Evolutionary conservation across 2,329 filamentous ascomycete species (phyloP), one percentile per base, ranked within the genome.

Genomic region (Sporothrix sp.): DNA sequence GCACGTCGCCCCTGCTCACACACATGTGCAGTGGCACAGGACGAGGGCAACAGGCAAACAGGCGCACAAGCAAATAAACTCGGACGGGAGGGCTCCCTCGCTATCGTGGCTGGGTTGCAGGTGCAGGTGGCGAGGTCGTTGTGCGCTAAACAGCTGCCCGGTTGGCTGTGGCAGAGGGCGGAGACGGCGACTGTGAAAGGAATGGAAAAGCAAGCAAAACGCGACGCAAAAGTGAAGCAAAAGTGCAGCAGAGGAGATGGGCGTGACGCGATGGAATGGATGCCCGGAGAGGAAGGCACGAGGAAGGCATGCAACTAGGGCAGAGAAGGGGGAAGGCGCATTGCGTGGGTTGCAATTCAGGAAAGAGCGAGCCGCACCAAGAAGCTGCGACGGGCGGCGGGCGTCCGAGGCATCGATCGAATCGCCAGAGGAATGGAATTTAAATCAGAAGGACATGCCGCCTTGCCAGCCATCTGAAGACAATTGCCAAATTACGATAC

Each of bases 71-170:
- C 25, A 28, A 14, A 30, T 14, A 21, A 42, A 25, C 25, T 23
- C 27, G 28, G 37, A 36, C n/a, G 38, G 23, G 39, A 44, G 32
- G 39, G 18, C 30, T 45, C 21, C 25, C 25, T 27, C 3, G 11
- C 14, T 46, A 28, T 39, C 48, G 48, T 50, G 48, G 48, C 48
- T 45, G 48, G 48, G 48, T 50, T n/a, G n/a, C n/a, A n/a, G n/a
- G 16, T 14, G 38, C n/a, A 28, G 38, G 40, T 33, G 40, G 40
- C 18, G 40, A 14, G 30, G 43, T 14, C 16, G 43, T 23, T 13
- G 21, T 27, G 21, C 35, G 35, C 45, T 48, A 32, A 35, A n/a
- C n/a, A n/a, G n/a, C n/a, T n/a, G n/a, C n/a, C n/a, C n/a, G n/a
- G n/a, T n/a, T n/a, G n/a, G n/a, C n/a, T n/a, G n/a, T n/a, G n/a